Percentiles rank a stretch among this genome's conserved stretches.
These are phyloP conservation scores for Penicillium hesseltinei DNA, from an alignment of 2,329 filamentous ascomycete species.

Conservation along the genomic window DNA sequence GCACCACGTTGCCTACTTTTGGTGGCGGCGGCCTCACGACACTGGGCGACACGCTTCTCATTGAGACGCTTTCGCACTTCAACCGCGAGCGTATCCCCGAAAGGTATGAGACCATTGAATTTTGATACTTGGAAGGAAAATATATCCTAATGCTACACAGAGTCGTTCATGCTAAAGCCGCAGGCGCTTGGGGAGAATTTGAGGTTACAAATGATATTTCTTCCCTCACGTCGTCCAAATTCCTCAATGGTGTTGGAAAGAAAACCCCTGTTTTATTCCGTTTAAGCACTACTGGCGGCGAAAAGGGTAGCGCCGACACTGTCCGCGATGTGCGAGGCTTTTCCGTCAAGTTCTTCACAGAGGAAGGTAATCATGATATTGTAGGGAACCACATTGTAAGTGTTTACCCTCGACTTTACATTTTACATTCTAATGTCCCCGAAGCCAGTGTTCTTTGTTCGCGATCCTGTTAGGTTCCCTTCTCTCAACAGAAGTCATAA, in stretches of 20 bases:
- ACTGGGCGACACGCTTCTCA: conserved; percentile 60
- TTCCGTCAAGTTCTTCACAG: conserved; percentile 53
- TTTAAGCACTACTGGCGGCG: conserved; percentile 49
- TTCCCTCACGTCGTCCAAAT: conserved; percentile 52
- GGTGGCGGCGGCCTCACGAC: conserved; percentile 43
- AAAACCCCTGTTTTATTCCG: conserved; percentile 52
- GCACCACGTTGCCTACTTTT: conserved; percentile 24
- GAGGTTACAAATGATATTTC: conserved; percentile 60
- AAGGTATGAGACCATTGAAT: conserved; percentile 29
- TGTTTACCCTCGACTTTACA: neutral
- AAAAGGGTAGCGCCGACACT: conserved; percentile 50
- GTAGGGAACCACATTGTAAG: conserved; percentile 26
- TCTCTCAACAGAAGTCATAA: conserved; percentile 60
- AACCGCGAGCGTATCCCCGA: conserved; percentile 62
- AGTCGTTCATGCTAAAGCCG: conserved; percentile 61
- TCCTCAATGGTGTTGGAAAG: conserved; percentile 55
- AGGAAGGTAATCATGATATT: conserved; percentile 48
- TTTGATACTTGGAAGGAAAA: neutral
- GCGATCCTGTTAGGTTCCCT: conserved; percentile 46
- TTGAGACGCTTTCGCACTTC: conserved; percentile 62
- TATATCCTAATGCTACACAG: conserved; percentile 11
- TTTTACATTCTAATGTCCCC: neutral
- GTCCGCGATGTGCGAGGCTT: conserved; percentile 52
- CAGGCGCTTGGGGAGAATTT: conserved; percentile 59
- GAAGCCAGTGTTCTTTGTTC: conserved; percentile 46